Evolutionary conservation across 2,329 filamentous ascomycete species (phyloP).

Genomic region (Talaromyces sp.): DNA sequence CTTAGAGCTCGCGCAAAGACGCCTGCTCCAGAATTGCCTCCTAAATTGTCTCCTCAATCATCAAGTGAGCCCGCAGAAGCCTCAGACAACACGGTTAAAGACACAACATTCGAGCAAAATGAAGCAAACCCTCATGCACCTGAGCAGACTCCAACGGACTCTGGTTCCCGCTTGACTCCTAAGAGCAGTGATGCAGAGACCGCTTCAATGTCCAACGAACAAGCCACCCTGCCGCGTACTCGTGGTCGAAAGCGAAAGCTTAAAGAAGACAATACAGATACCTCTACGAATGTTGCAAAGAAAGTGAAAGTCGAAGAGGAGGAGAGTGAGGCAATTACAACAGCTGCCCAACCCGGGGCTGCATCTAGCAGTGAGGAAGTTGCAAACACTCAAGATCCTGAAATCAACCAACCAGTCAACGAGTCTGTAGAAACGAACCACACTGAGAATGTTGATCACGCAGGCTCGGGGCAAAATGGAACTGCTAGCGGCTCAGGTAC

Average conservation of each 20-base stretch:
- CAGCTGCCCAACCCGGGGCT: neutral
- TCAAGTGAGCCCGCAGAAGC: neutral
- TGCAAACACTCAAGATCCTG: constrained; percentile 19
- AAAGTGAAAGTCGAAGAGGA: constrained; percentile 26
- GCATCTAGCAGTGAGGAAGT: constrained; percentile 16
- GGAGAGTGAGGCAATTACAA: constrained; percentile 21
- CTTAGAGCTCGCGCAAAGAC: constrained; percentile 23
- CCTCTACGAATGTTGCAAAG: constrained; percentile 17
- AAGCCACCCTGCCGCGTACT: neutral
- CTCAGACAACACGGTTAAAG: neutral
- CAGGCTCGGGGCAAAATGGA: constrained; percentile 19
- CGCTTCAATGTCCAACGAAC: neutral
- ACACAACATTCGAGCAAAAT: neutral
- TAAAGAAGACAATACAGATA: neutral
- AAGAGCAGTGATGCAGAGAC: neutral
- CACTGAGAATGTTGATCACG: constrained; percentile 21
- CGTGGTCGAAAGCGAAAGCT: constrained; percentile 13
- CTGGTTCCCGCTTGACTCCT: constrained; percentile 1
- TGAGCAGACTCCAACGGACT: neutral
- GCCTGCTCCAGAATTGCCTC: constrained; percentile 11
- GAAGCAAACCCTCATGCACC: neutral
- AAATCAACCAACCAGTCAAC: constrained; percentile 17
- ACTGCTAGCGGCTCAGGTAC: constrained; percentile 15
- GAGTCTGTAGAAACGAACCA: constrained; percentile 20
- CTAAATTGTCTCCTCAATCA: constrained; percentile 4